Base-by-base conservation (phyloP, 2,329 filamentous ascomycete species). In the Peltaster fructicola region DNA sequence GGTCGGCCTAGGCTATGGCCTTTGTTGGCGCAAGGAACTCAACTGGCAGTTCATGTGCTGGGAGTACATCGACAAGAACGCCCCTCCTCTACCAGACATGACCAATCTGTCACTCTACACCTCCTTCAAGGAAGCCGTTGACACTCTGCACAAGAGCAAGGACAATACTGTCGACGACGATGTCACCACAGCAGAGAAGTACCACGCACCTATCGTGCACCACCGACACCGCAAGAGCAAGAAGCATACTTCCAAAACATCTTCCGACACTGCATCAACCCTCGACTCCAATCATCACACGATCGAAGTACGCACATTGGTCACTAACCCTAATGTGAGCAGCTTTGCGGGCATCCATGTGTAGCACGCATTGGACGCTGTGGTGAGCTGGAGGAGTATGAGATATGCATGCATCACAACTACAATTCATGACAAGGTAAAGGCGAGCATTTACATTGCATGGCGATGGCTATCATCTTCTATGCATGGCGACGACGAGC, bases 11-110 rank as follows among this genome's bases (percentile, higher is more conserved):
- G 61, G 54, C 26, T 71, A 73, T 37, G 69, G 69, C 10, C 50
- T 74, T 18, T 71, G 71, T 48, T 73, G 68, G 68, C 59, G 68
- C 24, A 63, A 64, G 29, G 78, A 85, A 55, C 58, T 88, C 44
- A 88, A 88, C 54, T 85, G 79, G 79, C 81, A 77, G 49, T 64
- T 84, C 47, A 55, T 84, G 44, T 75, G 72, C 26, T 85, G 77
- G 78, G 73, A 82, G 47, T 80, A 45, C 30, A 39, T 39, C 7
- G 29, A 35, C 7, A 24, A 23, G 18, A 30, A 36, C 5, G 34
- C 18, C 12, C 18, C 18, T 11, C n/a, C n/a, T n/a, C 9, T n/a
- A 5, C 7, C 17, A 18, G 12, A 9, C n/a, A 20, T 11, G 9
- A 20, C 18, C 6, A 20, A 9, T 20, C 18, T 11, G 12, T 20